Evolutionary conservation across 495 filamentous ascomycete species (phyloP).

Genomic region (Diplogelasinospora grovesii): DNA sequence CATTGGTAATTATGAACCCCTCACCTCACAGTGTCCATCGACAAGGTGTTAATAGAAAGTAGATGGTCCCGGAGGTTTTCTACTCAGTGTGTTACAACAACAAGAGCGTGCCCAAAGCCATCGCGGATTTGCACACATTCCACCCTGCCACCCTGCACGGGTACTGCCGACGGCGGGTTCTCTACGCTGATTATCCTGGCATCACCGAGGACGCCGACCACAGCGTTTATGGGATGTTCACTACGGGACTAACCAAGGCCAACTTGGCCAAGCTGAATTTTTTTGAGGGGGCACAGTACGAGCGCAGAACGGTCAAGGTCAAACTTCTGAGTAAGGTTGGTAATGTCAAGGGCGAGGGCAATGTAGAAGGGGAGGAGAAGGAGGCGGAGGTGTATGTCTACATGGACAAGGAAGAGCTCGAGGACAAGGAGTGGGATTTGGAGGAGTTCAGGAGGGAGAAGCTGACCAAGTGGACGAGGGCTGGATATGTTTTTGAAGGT

Average conservation of each 20-base stretch:
- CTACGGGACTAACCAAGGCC: conserved; percentile 68
- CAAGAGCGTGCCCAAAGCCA: conserved; percentile 21
- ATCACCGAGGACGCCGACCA: conserved; percentile 51
- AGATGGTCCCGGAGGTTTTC: conserved; percentile 80
- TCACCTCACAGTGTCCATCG: not conserved
- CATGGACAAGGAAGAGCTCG: conserved; percentile 44
- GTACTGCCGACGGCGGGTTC: conserved; percentile 55
- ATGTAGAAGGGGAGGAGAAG: conserved; percentile 51
- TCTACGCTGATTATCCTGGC: conserved; percentile 73
- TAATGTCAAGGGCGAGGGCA: conserved; percentile 34
- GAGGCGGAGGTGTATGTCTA: conserved; percentile 76
- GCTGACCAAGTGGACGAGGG: conserved; percentile 46
- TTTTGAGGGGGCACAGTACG: conserved; percentile 79
- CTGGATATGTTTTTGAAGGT: conserved; percentile 34
- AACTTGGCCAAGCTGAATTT: conserved; percentile 71
- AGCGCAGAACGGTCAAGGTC: conserved; percentile 53
- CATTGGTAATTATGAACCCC: conserved; percentile 20
- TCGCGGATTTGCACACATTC: conserved; percentile 48
- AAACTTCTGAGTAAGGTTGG: conserved; percentile 42
- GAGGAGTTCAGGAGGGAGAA: conserved; percentile 65
- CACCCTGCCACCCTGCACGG: conserved; percentile 68
- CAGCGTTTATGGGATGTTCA: conserved; percentile 71
- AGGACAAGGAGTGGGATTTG: conserved; percentile 76
- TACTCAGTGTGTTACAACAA: conserved; percentile 69
- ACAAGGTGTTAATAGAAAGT: conserved; percentile 23